Evolutionary conservation across 805 yeast genomes (phyloP), one percentile per base, ranked within the genome.

Genomic region (Candida gorgasii): DNA sequence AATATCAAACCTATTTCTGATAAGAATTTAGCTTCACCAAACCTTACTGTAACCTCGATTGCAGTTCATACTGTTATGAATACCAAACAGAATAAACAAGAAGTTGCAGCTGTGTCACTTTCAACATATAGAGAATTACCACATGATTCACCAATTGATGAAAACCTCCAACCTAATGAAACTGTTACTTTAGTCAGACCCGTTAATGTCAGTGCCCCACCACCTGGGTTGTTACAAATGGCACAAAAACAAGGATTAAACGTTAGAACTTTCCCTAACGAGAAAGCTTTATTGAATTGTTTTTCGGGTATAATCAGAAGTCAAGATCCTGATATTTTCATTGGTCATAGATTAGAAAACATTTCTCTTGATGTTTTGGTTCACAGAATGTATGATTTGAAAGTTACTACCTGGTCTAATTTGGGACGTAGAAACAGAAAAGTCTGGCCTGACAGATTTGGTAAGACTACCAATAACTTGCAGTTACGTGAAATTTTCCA

Each of bases 281-380:
- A 93, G 55, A 80, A 79, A 46, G 77, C 86, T 0, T 61, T 93
- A 55, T 70, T 93, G 36, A 80, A 80, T 46, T 84, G 87, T 60
- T 76, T 93, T 37, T 73, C 89, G 41, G 92, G 87, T 0, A 62
- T 80, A 56, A 65, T 92, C 36, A 84, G 81, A 51, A 67, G 66
- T 30, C 67, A 76, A n/a, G 99, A 93, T 62, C 97, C 98, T 0
- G 99, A 93, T 67, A 84, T 89, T 2, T 78, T 89, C 40, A 59
- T 92, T 29, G 99, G 99, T 22, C 98, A 93, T 59, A 74, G 84
- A 49, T 67, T 93, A 46, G 97, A 92, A 49, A 79, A 78, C 49
- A 76, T 87, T 9, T 82, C 89, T 9, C 62, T 93, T 33, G 95
- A 86, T 57, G 84, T 90, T 13, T 66, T 93, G 47, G 75, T 88